Base-by-base conservation (phyloP, 345 rosid species). In the Angophora floribunda region DNA sequence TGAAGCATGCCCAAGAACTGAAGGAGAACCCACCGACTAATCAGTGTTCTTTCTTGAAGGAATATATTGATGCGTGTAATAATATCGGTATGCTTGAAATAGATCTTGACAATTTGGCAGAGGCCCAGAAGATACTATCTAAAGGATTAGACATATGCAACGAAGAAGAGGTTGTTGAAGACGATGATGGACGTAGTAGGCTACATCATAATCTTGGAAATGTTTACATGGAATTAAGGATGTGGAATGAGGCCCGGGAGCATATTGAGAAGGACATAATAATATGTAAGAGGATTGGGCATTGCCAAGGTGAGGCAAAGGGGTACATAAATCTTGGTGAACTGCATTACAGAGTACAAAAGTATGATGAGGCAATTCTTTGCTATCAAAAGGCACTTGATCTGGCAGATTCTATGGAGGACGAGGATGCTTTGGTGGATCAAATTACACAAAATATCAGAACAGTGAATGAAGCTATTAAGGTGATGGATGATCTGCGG, bases 281-380 rank as follows among this genome's bases (percentile, higher is more conserved):
- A 55, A 97, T 98, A 87, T 98, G 99, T 88, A 94, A 93, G 91
- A 91, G 90, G 86, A 96, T 97, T 49, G 93, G 90, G 86, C 99
- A 98, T 87, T 19, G 89, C 86, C 96, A 96, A 91, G 99, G 99
- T 85, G 99, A 97, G 94, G 99, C 99, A 65, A 98, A 98, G 89
- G 99, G 99, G 82, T 97, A 94, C 86, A 95, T 98, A 85, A 98
- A 97, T 93, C 99, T 98, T 32, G 99, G 98, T 51, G 99, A 97
- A 88, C 87, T 95, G 91, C 97, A 95, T 87, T 91, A 95, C 88
- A 96, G 92, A 90, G 93, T 91, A 86, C 97, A 97, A 85, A 95
- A 93, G 92, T 97, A 98, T 85, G 95, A 95, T 9, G 93, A 96
- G 41, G 99, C 99, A 41, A 90, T 92, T 82, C 88, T 85, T 85